Conservation (phyloP, 192 early-diverging fungal genomes). For the Rhizoclosmatium globosum region DNA sequence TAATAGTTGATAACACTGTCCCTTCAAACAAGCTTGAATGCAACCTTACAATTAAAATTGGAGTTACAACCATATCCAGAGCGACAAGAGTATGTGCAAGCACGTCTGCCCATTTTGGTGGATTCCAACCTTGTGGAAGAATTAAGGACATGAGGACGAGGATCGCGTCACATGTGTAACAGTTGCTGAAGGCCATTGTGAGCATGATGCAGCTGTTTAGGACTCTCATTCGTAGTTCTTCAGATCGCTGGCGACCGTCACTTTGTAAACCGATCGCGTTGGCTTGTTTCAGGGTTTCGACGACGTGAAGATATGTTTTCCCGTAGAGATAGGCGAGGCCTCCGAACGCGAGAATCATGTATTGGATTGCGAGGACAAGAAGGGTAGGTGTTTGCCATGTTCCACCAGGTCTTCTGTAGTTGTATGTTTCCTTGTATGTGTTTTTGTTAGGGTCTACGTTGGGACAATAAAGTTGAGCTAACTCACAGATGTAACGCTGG, state of each 20-base stretch:
- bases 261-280: background rate
- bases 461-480: background rate
- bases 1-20: too few relatives aligned
- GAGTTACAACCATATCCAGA: background rate
- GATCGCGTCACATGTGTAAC: background rate
- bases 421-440: constrained; percentile 1
- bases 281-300: background rate
- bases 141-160: background rate
- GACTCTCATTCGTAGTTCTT: background rate
- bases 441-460: background rate
- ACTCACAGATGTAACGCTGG: background rate
- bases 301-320: background rate
- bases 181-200: constrained; percentile 5
- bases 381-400: background rate
- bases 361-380: background rate
- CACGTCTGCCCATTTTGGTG: background rate
- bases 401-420: background rate
- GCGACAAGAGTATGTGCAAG: background rate
- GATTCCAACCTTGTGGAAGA: background rate
- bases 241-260: background rate
- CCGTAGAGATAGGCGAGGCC: background rate
- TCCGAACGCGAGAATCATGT: background rate
- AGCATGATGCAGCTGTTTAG: background rate
- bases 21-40: too few relatives aligned
- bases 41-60: background rate